Conservation (phyloP, 2,329 filamentous ascomycete species). For the Aspergillus hortae region DNA sequence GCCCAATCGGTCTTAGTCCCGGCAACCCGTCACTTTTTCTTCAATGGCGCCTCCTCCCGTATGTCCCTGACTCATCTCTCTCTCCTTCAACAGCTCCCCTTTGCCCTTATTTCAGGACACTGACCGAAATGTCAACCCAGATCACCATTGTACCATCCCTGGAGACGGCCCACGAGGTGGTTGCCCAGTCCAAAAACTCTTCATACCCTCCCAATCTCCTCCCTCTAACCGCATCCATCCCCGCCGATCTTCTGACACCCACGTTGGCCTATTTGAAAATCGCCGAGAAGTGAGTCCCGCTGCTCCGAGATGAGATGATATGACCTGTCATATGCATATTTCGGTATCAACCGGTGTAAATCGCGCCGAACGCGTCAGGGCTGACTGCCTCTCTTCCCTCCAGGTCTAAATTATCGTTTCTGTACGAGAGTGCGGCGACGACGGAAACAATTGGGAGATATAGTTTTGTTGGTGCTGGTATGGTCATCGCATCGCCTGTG, state of each 20-base stretch:
- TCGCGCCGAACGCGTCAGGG: neutral
- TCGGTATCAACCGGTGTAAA: too few species aligned
- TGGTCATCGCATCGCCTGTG: conserved; percentile 16
- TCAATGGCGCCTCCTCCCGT: too few species aligned
- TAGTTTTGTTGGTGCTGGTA: conserved; percentile 84
- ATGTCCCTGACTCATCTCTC: neutral
- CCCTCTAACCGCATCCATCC: conserved; percentile 77
- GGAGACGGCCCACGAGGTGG: conserved; percentile 55
- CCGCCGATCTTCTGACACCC: conserved; percentile 89
- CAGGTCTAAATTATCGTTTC: conserved; percentile 75
- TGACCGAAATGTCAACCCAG: conserved; percentile 29
- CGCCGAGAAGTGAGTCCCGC: conserved; percentile 59
- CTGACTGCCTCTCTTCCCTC: neutral
- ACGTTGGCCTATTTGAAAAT: conserved; percentile 95
- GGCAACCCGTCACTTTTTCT: too few species aligned
- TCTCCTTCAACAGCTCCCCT: neutral
- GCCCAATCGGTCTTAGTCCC: too few species aligned
- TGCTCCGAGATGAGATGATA: too few species aligned
- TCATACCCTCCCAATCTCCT: conserved; percentile 70
- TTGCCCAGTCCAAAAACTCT: conserved; percentile 50
- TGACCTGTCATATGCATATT: too few species aligned
- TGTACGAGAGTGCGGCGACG: conserved; percentile 90
- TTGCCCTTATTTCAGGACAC: neutral
- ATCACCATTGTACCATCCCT: conserved; percentile 58
- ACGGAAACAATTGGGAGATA: conserved; percentile 92